Evolutionary conservation across 805 yeast genomes (phyloP).

Genomic region (Candida andamanensis): DNA sequence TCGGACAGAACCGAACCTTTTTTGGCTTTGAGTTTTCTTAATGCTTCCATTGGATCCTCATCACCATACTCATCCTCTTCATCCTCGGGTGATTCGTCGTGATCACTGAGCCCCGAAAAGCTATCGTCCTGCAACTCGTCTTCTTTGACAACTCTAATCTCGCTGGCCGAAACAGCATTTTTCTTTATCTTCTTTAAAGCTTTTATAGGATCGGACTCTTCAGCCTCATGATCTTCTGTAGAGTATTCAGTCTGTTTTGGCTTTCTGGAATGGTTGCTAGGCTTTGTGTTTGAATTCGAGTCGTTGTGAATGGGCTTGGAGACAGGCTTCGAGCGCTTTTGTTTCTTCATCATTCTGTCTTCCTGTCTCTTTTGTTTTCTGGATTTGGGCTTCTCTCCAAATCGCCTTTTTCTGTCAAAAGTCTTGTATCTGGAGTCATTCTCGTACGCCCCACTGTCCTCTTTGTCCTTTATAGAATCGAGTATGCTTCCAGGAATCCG

Average conservation of each 20-base stretch:
- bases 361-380: conserved; percentile 34
- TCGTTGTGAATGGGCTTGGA: conserved; percentile 6
- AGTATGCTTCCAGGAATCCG: conserved; percentile 51
- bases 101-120: neutral
- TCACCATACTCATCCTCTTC: conserved; percentile 5
- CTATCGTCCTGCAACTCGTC: conserved; percentile 23
- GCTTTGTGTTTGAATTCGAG: conserved; percentile 1
- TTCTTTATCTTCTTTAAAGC: conserved; percentile 13
- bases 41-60: conserved; percentile 19
- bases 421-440: conserved; percentile 20
- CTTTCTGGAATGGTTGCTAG: conserved; percentile 1
- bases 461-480: conserved; percentile 42
- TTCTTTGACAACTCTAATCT: conserved; percentile 22
- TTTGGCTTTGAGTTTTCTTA: conserved; percentile 13
- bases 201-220: conserved; percentile 28
- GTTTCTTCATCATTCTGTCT: conserved; percentile 28
- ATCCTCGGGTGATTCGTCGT: conserved; percentile 1
- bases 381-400: conserved; percentile 15
- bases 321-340: conserved; percentile 16
- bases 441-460: conserved; percentile 41
- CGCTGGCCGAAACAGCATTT: conserved; percentile 1
- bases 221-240: conserved; percentile 12
- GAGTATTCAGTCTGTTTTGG: conserved; percentile 7
- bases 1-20: conserved; percentile 7
- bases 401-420: conserved; percentile 4